Evolutionary conservation across 495 filamentous ascomycete genomes (phyloP).

Genomic region (Daldinia bambusicola): DNA sequence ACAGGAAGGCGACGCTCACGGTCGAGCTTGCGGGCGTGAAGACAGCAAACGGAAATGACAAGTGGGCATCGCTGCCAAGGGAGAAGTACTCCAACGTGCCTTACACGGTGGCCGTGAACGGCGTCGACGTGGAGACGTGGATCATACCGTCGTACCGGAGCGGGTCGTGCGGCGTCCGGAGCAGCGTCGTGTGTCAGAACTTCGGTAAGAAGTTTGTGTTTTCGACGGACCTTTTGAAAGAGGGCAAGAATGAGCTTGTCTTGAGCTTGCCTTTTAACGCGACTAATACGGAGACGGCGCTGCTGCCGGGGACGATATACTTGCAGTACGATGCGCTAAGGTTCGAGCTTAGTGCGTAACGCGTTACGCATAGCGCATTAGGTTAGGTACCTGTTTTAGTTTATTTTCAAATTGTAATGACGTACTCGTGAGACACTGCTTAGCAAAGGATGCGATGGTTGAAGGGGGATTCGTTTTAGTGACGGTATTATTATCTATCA

Average conservation of each 20-base stretch:
- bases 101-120: constrained; percentile 39
- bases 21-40: constrained; percentile 63
- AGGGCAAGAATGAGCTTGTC: constrained; percentile 54
- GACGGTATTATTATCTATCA: too few species aligned
- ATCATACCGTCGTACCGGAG: constrained; percentile 45
- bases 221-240: constrained; percentile 50
- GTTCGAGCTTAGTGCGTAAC: constrained; percentile 52
- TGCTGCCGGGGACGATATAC: constrained; percentile 58
- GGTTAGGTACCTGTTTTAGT: too few species aligned
- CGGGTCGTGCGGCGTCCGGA: constrained; percentile 59
- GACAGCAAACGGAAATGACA: constrained; percentile 60
- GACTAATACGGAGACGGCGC: constrained; percentile 58
- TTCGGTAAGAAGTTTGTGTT: constrained; percentile 57
- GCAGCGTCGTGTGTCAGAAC: constrained; percentile 62
- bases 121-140: constrained; percentile 35
- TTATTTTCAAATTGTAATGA: too few species aligned
- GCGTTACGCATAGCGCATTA: too few species aligned
- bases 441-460: too few species aligned
- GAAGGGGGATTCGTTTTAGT: too few species aligned
- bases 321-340: constrained; percentile 64
- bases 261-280: constrained; percentile 58
- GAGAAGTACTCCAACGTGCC: constrained; percentile 62
- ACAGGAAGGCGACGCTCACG: constrained; percentile 56
- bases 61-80: constrained; percentile 33
- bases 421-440: too few species aligned